A percentile compares a stretch with the other conserved stretches of the same genome.
phyloP scores from a whole-genome alignment of 306 rosid species.

The Pyrus pyrifolia region DNA sequence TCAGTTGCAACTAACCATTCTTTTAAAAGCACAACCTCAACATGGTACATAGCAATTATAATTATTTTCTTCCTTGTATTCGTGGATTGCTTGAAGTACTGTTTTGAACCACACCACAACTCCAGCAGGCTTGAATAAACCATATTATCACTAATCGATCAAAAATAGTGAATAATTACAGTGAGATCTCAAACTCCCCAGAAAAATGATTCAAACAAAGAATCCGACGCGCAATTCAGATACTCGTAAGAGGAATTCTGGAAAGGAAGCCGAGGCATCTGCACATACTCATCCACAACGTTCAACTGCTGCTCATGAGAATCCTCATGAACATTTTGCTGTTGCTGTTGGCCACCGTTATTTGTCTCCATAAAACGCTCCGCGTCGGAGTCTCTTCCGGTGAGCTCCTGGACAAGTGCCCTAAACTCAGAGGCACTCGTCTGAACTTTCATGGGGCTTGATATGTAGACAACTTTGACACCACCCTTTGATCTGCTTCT shows the following conservation, averaged over 20 bases:
- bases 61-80: too few species aligned
- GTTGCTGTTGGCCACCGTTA: not conserved
- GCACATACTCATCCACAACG: not conserved
- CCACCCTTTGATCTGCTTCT: slow-evolving; percentile 31
- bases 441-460: slow-evolving; percentile 78
- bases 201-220: slow-evolving; percentile 1
- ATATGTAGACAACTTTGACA: slow-evolving; percentile 69
- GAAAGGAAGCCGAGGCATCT: slow-evolving; percentile 3
- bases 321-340: not conserved
- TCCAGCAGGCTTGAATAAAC: not conserved
- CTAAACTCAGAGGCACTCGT: slow-evolving; percentile 72
- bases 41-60: too few species aligned
- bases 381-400: slow-evolving; percentile 69
- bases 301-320: slow-evolving; percentile 9
- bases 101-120: too few species aligned
- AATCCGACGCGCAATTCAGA: not conserved
- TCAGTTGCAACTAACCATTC: not conserved
- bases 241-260: not conserved
- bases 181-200: not conserved
- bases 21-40: not conserved
- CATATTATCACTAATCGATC: not conserved
- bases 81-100: not conserved
- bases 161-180: not conserved
- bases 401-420: slow-evolving; percentile 82
- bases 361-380: slow-evolving; percentile 40